Evolutionary conservation across 108 stramenopile genomes (phyloP).

Genomic region (Nitzschia putrida): DNA sequence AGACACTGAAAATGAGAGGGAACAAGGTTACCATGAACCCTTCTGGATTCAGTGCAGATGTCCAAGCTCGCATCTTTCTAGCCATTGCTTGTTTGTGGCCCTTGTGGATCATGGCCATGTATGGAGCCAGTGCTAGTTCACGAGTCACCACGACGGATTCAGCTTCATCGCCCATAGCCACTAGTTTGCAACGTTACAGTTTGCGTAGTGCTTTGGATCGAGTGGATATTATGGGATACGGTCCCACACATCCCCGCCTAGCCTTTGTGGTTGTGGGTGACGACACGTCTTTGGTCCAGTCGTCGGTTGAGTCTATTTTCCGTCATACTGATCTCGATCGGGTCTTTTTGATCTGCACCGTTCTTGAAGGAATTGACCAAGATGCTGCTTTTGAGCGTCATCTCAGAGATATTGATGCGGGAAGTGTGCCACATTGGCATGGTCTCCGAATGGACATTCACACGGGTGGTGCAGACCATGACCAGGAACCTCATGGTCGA

Average conservation of each 20-base stretch:
- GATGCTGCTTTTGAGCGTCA: slow-evolving; percentile 16
- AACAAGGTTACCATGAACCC: background rate
- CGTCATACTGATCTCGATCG: slow-evolving; percentile 65
- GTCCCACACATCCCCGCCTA: slow-evolving; percentile 72
- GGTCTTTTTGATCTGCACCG: slow-evolving; percentile 67
- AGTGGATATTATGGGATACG: slow-evolving; percentile 77
- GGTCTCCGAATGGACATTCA: slow-evolving; percentile 49
- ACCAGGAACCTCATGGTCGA: slow-evolving; percentile 47
- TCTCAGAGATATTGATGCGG: slow-evolving; percentile 42
- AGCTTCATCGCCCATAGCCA: background rate
- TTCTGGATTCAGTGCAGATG: slow-evolving; percentile 8
- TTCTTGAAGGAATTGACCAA: slow-evolving; percentile 49
- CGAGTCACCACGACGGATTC: background rate
- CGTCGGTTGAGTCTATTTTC: slow-evolving; percentile 47
- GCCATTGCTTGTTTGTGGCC: slow-evolving; percentile 60
- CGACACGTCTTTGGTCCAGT: slow-evolving; percentile 8
- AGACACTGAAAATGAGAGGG: no score
- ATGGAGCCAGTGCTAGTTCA: slow-evolving; percentile 28
- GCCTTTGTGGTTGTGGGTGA: slow-evolving; percentile 66
- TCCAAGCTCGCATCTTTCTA: slow-evolving; percentile 30
- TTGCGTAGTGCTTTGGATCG: slow-evolving; percentile 60
- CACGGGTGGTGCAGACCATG: slow-evolving; percentile 16
- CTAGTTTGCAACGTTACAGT: slow-evolving; percentile 1
- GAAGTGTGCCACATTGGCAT: slow-evolving; percentile 63
- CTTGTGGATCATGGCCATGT: slow-evolving; percentile 44